Conservation (phyloP, 108 stramenopile genomes). For the Fragilaria radians region DNA sequence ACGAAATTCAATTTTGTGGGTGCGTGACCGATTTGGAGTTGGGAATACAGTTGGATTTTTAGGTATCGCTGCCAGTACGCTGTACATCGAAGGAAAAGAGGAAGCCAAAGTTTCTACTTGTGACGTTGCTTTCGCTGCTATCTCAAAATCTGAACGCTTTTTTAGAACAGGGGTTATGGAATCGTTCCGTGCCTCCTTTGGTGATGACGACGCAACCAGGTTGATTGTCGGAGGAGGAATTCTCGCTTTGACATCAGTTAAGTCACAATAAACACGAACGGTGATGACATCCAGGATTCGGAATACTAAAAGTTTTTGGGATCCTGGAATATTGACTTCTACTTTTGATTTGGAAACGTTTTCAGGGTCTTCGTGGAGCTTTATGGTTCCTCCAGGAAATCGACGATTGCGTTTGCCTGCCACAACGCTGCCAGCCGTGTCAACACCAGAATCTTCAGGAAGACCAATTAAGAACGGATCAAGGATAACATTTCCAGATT, state of each 20-base stretch:
- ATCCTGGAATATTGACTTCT: slow-evolving; percentile 21
- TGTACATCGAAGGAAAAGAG: slow-evolving; percentile 13
- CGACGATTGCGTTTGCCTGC: slow-evolving; percentile 13
- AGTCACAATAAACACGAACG: slow-evolving; percentile 31
- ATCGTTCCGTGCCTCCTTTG: not conserved
- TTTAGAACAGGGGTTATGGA: not conserved
- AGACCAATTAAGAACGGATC: slow-evolving; percentile 36
- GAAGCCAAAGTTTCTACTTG: not conserved
- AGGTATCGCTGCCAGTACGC: slow-evolving; percentile 5
- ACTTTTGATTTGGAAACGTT: slow-evolving; percentile 7
- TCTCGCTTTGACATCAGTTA: slow-evolving; percentile 30
- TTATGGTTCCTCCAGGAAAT: slow-evolving; percentile 35
- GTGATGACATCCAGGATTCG: slow-evolving; percentile 39
- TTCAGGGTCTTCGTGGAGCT: slow-evolving; percentile 12
- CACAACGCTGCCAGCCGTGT: slow-evolving; percentile 33
- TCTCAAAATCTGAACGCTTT: not conserved
- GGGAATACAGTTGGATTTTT: slow-evolving; percentile 12
- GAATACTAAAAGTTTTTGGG: slow-evolving; percentile 6
- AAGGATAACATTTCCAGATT: slow-evolving; percentile 34
- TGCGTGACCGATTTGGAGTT: slow-evolving; percentile 2
- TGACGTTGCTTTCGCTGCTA: not conserved
- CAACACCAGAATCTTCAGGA: slow-evolving; percentile 18
- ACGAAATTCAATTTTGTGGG: not conserved
- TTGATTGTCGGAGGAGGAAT: slow-evolving; percentile 37
- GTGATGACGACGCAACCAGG: slow-evolving; percentile 11